These are phyloP conservation scores for Oenanthe javanica DNA, from an alignment of 140 eudicot species.

Conservation along the genomic window DNA sequence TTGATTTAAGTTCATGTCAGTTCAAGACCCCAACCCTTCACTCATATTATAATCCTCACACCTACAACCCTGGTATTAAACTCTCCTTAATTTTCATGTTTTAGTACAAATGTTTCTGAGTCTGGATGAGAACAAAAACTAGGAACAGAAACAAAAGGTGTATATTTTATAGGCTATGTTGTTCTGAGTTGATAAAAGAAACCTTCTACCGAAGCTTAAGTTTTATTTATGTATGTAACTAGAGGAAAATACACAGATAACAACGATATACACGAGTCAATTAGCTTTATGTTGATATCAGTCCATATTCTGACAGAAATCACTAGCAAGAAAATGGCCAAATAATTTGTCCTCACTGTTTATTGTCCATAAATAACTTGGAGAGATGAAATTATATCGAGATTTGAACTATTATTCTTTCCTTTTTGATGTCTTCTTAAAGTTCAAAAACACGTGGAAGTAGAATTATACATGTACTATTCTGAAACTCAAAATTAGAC, in stretches of 20 bases:
- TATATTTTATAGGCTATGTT: neutral
- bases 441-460: neutral
- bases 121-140: neutral
- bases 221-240: neutral
- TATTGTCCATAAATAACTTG: neutral
- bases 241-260: neutral
- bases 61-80: neutral
- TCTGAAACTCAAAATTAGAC: neutral
- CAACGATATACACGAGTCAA: neutral
- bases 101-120: neutral
- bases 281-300: neutral
- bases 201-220: neutral
- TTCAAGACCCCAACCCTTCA: neutral
- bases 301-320: neutral
- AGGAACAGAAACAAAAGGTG: neutral
- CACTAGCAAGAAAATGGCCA: neutral
- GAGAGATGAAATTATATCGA: neutral
- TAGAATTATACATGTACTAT: neutral
- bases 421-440: neutral
- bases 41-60: neutral
- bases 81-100: neutral
- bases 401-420: neutral
- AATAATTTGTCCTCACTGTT: neutral
- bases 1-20: neutral
- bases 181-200: neutral